Base-by-base conservation (phyloP, 176 grass and related monocot species). In the Juncus effusus region DNA sequence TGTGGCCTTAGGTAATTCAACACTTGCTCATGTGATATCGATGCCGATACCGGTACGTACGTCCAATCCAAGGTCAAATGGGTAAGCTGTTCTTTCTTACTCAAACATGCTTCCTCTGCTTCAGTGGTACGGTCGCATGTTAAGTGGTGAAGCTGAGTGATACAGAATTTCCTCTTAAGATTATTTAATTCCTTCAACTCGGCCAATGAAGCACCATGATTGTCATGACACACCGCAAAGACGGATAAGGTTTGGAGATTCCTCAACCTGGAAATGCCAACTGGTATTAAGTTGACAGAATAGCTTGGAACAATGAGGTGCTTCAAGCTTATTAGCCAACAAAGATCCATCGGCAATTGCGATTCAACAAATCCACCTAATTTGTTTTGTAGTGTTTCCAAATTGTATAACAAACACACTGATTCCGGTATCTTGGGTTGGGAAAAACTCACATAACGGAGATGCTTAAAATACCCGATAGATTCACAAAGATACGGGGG, bases 181-280 rank as follows among this genome's bases (percentile, higher is more conserved):
- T 45, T 60, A 11, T 60, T 59, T 2, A 61, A 40, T 53, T 69
- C 62, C 40, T 77, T 69, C 51, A 77, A 39, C 69, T 78, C 63
- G 38, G 40, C 63, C 35, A 61, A 47, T 35, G 10, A 40, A 4
- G 64, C 75, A 4, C 11, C 1, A 38, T 35, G 28, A 39, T 12
- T 51, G 16, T 10, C 3, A 14, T 3, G 35, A 15, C 51, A 16
- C 52, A 60, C 3, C 3, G 13, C 7, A 59, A 77, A 77, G 14
- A 6, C 53, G 13, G 63, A 53, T 6, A 77, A 37, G 39, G 63
- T 13, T 38, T 69, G 75, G 13, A 77, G 75, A 7, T 69, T 77
- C 3, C 54, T 77, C 62, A 77, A 15, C 10, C 54, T 19, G 10
- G 51, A 16, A 44, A 78, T 69, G 57, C 64, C 75, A 56, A 42